Conservation (phyloP, 164 flowering plant species). For the Tetrastigma voinierianum region DNA sequence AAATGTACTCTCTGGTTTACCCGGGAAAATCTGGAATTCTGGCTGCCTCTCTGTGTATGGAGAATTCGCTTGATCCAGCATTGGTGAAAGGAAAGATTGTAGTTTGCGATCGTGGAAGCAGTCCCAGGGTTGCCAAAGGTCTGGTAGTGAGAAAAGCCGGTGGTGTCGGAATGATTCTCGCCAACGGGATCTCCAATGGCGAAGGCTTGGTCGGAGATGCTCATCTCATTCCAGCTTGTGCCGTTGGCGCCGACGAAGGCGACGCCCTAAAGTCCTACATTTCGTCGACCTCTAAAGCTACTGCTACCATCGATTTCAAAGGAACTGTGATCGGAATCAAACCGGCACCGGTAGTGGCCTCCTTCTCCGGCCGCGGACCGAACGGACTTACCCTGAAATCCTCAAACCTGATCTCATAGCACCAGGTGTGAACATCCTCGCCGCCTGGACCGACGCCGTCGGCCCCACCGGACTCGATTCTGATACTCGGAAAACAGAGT, state of each 20-base stretch:
- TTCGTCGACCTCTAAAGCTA: slow-evolving; percentile 37
- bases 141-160: slow-evolving; percentile 78
- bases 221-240: slow-evolving; percentile 70
- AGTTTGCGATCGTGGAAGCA: slow-evolving; percentile 77
- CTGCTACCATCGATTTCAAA: slow-evolving; percentile 55
- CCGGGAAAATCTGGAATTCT: slow-evolving; percentile 63
- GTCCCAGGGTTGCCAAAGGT: slow-evolving; percentile 73
- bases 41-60: slow-evolving; percentile 70
- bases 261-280: slow-evolving; percentile 52
- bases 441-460: slow-evolving; percentile 77
- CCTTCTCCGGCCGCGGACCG: slow-evolving; percentile 84
- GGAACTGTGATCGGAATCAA: slow-evolving; percentile 72
- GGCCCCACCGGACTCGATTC: slow-evolving; percentile 73
- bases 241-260: slow-evolving; percentile 68
- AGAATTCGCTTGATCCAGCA: slow-evolving; percentile 56
- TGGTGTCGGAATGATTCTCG: slow-evolving; percentile 81
- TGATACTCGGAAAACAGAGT: slow-evolving; percentile 60
- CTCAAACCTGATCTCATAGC: slow-evolving; percentile 84
- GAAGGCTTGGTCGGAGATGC: slow-evolving; percentile 86
- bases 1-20: slow-evolving; percentile 60
- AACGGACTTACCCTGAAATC: slow-evolving; percentile 66
- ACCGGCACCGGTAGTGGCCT: slow-evolving; percentile 87
- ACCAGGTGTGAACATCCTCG: slow-evolving; percentile 83
- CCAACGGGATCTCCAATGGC: slow-evolving; percentile 66
- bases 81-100: slow-evolving; percentile 69